Evolutionary conservation across 2,329 filamentous ascomycete genomes (phyloP), one percentile per base, ranked within the genome.

Genomic region (Aureobasidium lini): DNA sequence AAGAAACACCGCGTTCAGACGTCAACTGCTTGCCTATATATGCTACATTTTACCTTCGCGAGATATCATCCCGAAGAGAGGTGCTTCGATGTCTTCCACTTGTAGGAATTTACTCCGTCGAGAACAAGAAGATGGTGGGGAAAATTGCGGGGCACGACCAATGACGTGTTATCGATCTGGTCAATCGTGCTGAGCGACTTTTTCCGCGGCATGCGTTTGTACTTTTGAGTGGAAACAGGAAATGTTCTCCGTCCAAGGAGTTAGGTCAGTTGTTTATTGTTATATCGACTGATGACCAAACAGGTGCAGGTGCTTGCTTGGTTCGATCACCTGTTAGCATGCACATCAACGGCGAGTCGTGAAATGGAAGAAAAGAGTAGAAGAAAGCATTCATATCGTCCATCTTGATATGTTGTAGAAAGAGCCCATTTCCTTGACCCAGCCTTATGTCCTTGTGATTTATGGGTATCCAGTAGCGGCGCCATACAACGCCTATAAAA

Each of bases 401-500:
- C 23, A 6, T 37, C 13, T 50, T 34, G 49, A 53, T 23, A 50
- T 32, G 23, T 18, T 31, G 39, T 16, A 18, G 15, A 43, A 28
- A 40, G 8, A 53, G 15, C 6, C 18, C 53, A 46, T 18, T 11
- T 34, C 42, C 40, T 47, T 37, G 18, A 32, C 7, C 52, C 52
- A 39, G 42, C 52, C 52, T 36, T 4, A 29, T 46, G n/a, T 57
- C 40, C 42, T 29, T 29, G 18, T 46, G 16, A 18, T 57, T 37
- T 13, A 57, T 56, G 53, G 53, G 53, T 57, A 57, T 57, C 53
- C 53, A 39, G 53, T 44, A 57, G 18, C 40, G 18, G 18, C 37
- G 31, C 53, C 53, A 6, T 31, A 23, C 40, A 57, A 56, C 52
- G 40, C 52, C 52, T 28, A 44, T 28, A 10, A 44, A 3, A 44